A percentile compares a stretch with the other conserved stretches of the same genome.
Evolutionary conservation across 2,329 filamentous ascomycete species (phyloP).

Genomic region (Apiospora pterosperma): DNA sequence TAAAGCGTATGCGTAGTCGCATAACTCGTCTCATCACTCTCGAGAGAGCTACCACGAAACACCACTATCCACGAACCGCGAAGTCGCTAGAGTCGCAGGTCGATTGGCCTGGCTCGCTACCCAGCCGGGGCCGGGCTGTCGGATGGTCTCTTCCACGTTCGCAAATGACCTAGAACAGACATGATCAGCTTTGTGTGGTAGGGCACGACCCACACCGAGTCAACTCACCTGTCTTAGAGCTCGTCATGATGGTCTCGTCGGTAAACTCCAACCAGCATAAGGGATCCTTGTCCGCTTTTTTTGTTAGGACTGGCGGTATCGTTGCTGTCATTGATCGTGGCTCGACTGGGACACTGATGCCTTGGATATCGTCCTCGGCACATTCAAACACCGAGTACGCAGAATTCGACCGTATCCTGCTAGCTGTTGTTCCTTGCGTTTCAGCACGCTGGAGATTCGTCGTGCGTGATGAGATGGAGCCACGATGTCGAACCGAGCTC

Average conservation of each 20-base stretch:
- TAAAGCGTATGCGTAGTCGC: not conserved
- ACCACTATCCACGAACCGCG: not conserved
- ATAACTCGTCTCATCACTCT: no score
- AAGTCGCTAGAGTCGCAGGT: no score
- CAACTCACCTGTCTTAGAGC: slow-evolving; percentile 79
- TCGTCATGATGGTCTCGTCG: slow-evolving; percentile 87
- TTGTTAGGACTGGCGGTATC: slow-evolving; percentile 87
- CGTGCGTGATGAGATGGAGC: slow-evolving; percentile 50
- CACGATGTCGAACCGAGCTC: slow-evolving; percentile 54
- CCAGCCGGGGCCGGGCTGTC: slow-evolving; percentile 11
- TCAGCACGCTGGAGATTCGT: slow-evolving; percentile 53
- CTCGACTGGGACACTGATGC: slow-evolving; percentile 76
- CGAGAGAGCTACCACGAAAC: not conserved
- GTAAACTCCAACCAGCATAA: slow-evolving; percentile 91
- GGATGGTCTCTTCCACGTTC: slow-evolving; percentile 67
- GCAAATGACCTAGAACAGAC: slow-evolving; percentile 60
- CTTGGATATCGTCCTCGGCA: slow-evolving; percentile 43
- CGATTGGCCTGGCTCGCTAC: no score
- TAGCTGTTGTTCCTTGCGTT: slow-evolving; percentile 54
- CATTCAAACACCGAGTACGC: slow-evolving; percentile 50
- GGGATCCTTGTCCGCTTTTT: slow-evolving; percentile 80
- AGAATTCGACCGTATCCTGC: slow-evolving; percentile 68
- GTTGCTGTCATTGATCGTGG: slow-evolving; percentile 80
- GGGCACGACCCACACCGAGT: no score
- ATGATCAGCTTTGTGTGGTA: no score